These are phyloP conservation scores for Podosphaera aphanis DNA, from an alignment of 2,329 filamentous ascomycete genomes.

Conservation along the genomic window DNA sequence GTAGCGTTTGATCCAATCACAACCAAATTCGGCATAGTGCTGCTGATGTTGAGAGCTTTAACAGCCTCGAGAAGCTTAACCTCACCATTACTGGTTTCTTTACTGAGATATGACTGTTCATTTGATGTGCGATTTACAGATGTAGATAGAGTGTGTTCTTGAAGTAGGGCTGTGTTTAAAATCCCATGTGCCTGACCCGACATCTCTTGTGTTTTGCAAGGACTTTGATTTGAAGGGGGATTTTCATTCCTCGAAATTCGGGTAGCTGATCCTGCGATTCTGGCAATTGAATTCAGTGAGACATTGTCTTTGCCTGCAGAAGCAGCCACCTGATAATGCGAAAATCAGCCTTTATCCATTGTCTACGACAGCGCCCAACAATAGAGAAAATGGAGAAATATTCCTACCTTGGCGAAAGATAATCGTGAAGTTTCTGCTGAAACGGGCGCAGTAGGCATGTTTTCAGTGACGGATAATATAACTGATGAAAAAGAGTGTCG, in stretches of 20 bases:
- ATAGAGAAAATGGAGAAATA: not conserved
- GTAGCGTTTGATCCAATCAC: conserved; percentile 16
- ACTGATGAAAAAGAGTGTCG: conserved; percentile 12
- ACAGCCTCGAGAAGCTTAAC: conserved; percentile 14
- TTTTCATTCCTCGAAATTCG: conserved; percentile 13
- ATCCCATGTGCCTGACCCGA: conserved; percentile 2
- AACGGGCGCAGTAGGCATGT: conserved; percentile 19
- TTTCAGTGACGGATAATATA: conserved; percentile 4
- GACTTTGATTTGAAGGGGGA: conserved; percentile 3
- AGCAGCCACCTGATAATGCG: conserved; percentile 23
- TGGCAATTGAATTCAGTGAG: conserved; percentile 14
- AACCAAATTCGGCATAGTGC: conserved; percentile 15
- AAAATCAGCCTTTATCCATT: conserved; percentile 3
- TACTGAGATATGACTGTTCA: not conserved
- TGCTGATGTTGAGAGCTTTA: conserved; percentile 13
- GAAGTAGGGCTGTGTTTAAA: conserved; percentile 1
- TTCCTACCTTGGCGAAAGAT: conserved; percentile 54
- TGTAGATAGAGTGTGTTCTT: not conserved
- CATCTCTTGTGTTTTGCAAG: conserved; percentile 3
- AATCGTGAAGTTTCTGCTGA: conserved; percentile 30
- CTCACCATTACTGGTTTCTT: conserved; percentile 4
- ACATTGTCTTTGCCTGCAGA: conserved; percentile 20
- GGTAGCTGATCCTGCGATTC: conserved; percentile 13
- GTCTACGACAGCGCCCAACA: not conserved
- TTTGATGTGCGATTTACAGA: not conserved